A percentile compares a stretch with the other conserved stretches of the same genome.
phyloP scores from a whole-genome alignment of 176 grass and related monocot genomes.

The Elymus sibiricus region DNA sequence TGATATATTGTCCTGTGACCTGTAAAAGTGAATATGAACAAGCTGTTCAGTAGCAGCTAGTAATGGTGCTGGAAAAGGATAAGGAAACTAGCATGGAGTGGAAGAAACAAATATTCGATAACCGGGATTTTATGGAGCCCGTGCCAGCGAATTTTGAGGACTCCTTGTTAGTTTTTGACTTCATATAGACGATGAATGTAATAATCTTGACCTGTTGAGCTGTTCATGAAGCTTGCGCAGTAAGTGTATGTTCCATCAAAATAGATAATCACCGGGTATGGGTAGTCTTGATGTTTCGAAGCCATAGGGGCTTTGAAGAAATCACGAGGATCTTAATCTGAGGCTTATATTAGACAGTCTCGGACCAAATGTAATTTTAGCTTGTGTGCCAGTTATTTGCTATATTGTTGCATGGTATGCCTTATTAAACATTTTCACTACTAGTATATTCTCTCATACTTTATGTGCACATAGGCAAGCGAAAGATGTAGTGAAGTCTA shows the following conservation, averaged over 20 bases:
- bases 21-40: background rate
- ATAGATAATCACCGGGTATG: background rate
- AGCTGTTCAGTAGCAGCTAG: background rate
- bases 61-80: background rate
- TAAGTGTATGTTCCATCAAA: constrained; percentile 1
- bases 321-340: background rate
- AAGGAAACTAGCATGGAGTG: background rate
- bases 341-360: background rate
- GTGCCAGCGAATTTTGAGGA: background rate
- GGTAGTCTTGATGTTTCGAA: background rate
- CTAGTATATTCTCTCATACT: constrained; percentile 15
- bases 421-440: background rate
- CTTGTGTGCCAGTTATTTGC: background rate
- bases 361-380: constrained; percentile 1
- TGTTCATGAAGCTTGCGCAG: background rate
- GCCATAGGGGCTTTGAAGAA: background rate
- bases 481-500: constrained; percentile 83
- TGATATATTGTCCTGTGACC: background rate
- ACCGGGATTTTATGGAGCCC: background rate
- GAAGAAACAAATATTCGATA: background rate
- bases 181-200: background rate
- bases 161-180: background rate
- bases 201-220: background rate
- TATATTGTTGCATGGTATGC: constrained; percentile 1
- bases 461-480: constrained; percentile 51